Evolutionary conservation across 352 stramenopile genomes (phyloP).

Genomic region (Bremia lactucae): DNA sequence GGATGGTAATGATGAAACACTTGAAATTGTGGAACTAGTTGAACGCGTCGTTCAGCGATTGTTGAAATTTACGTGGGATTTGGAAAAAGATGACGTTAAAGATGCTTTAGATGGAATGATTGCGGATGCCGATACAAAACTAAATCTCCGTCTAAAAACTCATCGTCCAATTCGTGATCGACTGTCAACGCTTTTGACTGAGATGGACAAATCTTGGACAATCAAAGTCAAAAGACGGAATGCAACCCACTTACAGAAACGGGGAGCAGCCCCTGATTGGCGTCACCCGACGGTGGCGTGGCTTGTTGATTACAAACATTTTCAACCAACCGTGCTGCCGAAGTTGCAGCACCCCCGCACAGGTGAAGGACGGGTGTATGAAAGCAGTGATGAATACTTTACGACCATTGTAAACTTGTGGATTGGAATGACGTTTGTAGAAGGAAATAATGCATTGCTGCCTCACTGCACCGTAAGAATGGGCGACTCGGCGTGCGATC

Average conservation of each 20-base stretch:
- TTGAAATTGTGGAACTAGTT: constrained; percentile 34
- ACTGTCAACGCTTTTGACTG: constrained; percentile 36
- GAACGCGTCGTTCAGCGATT: constrained; percentile 26
- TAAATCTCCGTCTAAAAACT: constrained; percentile 31
- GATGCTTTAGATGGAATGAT: constrained; percentile 52
- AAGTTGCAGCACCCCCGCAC: constrained; percentile 47
- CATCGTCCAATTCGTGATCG: constrained; percentile 41
- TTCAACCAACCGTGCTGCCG: constrained; percentile 56
- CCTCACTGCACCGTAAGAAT: constrained; percentile 53
- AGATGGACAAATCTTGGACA: constrained; percentile 65
- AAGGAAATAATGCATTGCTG: constrained; percentile 74
- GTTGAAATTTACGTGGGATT: constrained; percentile 66
- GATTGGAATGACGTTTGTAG: constrained; percentile 83
- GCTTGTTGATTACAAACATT: constrained; percentile 56
- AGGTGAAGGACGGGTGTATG: constrained; percentile 43
- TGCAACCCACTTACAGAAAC: neutral
- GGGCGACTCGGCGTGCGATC: constrained; percentile 51
- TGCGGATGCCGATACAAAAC: constrained; percentile 24
- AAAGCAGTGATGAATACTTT: constrained; percentile 72
- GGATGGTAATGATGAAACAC: constrained; percentile 30
- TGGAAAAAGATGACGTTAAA: constrained; percentile 43
- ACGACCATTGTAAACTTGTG: constrained; percentile 59
- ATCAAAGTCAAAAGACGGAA: constrained; percentile 30
- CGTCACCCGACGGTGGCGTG: constrained; percentile 57
- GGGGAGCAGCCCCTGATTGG: constrained; percentile 28